These are phyloP conservation scores for Tulasnella sp. DNA, from an alignment of 768 basidiomycete species.

Conservation along the genomic window DNA sequence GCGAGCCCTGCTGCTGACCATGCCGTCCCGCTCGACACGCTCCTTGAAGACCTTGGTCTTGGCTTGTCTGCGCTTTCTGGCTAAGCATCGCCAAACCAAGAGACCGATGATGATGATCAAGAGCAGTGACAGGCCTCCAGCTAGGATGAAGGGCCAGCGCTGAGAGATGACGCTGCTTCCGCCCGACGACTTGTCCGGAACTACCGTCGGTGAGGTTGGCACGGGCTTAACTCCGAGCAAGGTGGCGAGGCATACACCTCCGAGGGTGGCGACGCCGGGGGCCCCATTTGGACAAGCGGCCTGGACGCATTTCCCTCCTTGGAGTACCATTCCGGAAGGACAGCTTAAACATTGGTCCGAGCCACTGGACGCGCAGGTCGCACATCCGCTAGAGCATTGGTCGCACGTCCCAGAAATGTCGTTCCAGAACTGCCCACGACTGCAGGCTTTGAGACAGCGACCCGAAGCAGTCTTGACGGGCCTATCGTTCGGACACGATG, in stretches of 20 bases:
- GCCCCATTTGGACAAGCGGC: conserved; percentile 49
- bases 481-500: conserved; percentile 54
- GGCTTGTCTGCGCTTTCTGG: conserved; percentile 59
- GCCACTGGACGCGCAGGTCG: conserved; percentile 67
- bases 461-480: conserved; percentile 56
- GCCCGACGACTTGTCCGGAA: conserved; percentile 32
- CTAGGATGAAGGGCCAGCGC: conserved; percentile 74
- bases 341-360: conserved; percentile 66
- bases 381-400: conserved; percentile 66
- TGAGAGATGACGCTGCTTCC: conserved; percentile 31
- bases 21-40: conserved; percentile 4
- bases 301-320: conserved; percentile 53
- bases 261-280: conserved; percentile 51
- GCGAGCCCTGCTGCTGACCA: background rate
- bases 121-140: conserved; percentile 72
- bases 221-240: conserved; percentile 26
- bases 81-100: conserved; percentile 61
- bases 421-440: conserved; percentile 66
- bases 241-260: conserved; percentile 67
- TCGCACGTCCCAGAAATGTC: conserved; percentile 49
- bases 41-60: conserved; percentile 49
- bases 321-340: conserved; percentile 49
- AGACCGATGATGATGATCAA: conserved; percentile 61
- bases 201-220: conserved; percentile 52
- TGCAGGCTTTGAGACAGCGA: conserved; percentile 71